A percentile compares a stretch with the other conserved stretches of the same genome.
phyloP scores from a whole-genome alignment of 2,329 filamentous ascomycete genomes.

The Fusarium anthophilum region DNA sequence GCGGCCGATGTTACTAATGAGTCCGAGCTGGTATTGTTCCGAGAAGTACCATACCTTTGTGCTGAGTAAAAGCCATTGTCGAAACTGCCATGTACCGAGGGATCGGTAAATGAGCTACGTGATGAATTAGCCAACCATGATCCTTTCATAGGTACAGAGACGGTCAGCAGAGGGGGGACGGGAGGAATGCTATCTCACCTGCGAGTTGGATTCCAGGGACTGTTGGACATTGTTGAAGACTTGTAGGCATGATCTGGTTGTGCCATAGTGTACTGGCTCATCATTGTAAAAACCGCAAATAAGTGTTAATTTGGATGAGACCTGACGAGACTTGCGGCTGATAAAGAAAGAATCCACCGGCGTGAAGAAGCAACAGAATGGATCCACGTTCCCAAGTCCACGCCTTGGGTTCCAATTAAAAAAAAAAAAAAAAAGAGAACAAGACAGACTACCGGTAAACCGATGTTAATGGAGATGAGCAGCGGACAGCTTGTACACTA shows the following conservation, averaged over 20 bases:
- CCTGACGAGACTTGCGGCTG: constrained; percentile 43
- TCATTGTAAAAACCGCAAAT: constrained; percentile 42
- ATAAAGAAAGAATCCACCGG: constrained; percentile 45
- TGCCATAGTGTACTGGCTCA: constrained; percentile 55
- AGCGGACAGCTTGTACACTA: constrained; percentile 41
- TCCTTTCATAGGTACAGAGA: neutral
- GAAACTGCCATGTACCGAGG: constrained; percentile 46
- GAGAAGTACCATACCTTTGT: constrained; percentile 50
- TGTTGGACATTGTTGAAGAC: constrained; percentile 55
- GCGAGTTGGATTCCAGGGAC: constrained; percentile 61
- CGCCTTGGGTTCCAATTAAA: constrained; percentile 40
- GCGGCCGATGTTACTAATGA: constrained; percentile 48
- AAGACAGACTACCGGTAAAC: constrained; percentile 28
- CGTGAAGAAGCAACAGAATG: constrained; percentile 35
- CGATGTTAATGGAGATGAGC: constrained; percentile 25
- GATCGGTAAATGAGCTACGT: constrained; percentile 46
- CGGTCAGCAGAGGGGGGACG: constrained; percentile 1
- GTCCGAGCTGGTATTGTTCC: constrained; percentile 22
- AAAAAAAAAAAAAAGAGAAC: constrained; percentile 42
- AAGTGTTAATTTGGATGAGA: constrained; percentile 38
- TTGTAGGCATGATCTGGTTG: constrained; percentile 60
- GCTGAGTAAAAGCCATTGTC: constrained; percentile 51
- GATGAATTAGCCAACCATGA: constrained; percentile 40
- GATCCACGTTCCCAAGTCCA: constrained; percentile 18
- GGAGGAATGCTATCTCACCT: constrained; percentile 57